Conservation (phyloP, 2,329 filamentous ascomycete genomes). For the Cladobotryum mycophilum region DNA sequence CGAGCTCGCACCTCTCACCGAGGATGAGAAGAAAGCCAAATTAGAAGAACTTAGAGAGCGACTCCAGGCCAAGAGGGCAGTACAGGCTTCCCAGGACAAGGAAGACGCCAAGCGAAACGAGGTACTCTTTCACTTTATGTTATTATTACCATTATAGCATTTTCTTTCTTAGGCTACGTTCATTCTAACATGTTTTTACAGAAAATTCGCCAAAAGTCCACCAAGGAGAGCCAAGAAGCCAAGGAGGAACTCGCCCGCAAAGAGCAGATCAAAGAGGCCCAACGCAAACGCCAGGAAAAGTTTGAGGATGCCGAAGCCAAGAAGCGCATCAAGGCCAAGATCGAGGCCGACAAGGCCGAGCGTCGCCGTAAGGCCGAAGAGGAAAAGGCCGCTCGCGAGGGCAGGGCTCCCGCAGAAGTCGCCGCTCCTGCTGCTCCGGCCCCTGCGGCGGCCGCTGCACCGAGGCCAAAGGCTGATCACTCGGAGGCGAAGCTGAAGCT, state of each 20-base stretch:
- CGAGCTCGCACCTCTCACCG: slow-evolving; percentile 82
- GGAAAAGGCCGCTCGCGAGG: slow-evolving; percentile 80
- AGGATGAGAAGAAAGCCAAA: slow-evolving; percentile 80
- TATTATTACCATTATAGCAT: background rate
- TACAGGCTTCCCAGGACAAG: slow-evolving; percentile 66
- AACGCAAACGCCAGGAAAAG: slow-evolving; percentile 83
- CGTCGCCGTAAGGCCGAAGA: slow-evolving; percentile 77
- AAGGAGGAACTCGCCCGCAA: slow-evolving; percentile 87
- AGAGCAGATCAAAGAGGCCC: slow-evolving; percentile 87
- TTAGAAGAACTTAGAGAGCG: slow-evolving; percentile 68
- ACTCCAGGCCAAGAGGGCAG: slow-evolving; percentile 65
- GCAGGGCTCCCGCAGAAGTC: slow-evolving; percentile 46
- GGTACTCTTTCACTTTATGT: slow-evolving; percentile 34
- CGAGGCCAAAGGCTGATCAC: slow-evolving; percentile 63
- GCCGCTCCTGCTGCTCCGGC: slow-evolving; percentile 39
- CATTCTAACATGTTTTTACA: slow-evolving; percentile 20
- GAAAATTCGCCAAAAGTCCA: slow-evolving; percentile 77
- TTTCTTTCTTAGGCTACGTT: background rate
- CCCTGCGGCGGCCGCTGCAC: slow-evolving; percentile 40
- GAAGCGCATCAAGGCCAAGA: slow-evolving; percentile 84
- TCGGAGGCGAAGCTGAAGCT: slow-evolving; percentile 76
- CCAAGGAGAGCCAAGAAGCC: slow-evolving; percentile 77
- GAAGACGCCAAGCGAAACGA: slow-evolving; percentile 81
- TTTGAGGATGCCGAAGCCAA: slow-evolving; percentile 77
- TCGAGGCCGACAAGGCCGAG: slow-evolving; percentile 90